A percentile compares a stretch with the other conserved stretches of the same genome.
Conservation (phyloP, 371 early-diverging fungal species). For the Circinella minor region DNA sequence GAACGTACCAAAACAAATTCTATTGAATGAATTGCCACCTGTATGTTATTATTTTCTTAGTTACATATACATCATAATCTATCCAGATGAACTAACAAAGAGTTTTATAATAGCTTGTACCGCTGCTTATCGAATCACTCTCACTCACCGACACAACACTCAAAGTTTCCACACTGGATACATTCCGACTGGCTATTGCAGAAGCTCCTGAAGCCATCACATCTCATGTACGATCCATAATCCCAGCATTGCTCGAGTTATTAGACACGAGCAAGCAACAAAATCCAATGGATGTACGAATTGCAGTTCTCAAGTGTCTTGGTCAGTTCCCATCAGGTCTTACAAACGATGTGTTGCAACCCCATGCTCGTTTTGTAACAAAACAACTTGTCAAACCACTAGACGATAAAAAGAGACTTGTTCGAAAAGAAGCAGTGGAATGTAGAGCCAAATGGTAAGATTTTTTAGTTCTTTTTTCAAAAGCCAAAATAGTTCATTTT, state of each 20-base stretch:
- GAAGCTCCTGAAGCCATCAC: constrained; percentile 68
- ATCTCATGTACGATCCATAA: constrained; percentile 55
- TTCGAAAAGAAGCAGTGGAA: constrained; percentile 87
- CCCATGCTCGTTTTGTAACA: constrained; percentile 67
- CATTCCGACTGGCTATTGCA: constrained; percentile 66
- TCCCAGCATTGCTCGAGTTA: constrained; percentile 52
- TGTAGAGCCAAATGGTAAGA: constrained; percentile 83
- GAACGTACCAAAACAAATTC: constrained; percentile 82
- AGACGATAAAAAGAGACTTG: constrained; percentile 89
- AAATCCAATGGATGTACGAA: constrained; percentile 61
- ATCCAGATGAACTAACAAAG: too few relatives aligned
- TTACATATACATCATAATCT: not conserved
- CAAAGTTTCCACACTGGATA: constrained; percentile 77
- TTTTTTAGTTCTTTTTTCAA: not conserved
- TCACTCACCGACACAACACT: constrained; percentile 64
- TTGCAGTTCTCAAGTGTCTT: constrained; percentile 75
- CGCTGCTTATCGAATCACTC: constrained; percentile 76
- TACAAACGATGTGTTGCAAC: constrained; percentile 61
- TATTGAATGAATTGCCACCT: constrained; percentile 75
- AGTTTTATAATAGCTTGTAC: constrained; percentile 58
- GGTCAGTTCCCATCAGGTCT: constrained; percentile 68
- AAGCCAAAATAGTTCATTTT: not conserved
- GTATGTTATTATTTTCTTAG: constrained; percentile 46
- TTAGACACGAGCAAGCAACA: constrained; percentile 31
- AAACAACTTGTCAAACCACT: constrained; percentile 63